Conservation (phyloP, 176 grass and related monocot genomes). For the Leersia perrieri region DNA sequence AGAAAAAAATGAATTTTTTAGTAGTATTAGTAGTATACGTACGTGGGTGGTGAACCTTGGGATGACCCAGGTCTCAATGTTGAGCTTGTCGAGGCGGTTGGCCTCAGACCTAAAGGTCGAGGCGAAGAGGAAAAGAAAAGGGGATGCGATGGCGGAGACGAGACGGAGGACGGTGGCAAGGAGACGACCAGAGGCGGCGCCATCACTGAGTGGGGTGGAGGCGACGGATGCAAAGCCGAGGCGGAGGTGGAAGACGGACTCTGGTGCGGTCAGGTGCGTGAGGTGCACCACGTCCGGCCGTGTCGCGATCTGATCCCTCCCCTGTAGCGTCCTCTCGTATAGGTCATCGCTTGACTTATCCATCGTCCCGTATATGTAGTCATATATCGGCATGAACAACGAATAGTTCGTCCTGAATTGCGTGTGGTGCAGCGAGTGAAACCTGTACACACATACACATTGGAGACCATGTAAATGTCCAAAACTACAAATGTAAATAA, state of each 20-base stretch:
- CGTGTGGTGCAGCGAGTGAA: slow-evolving; percentile 79
- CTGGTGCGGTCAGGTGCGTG: slow-evolving; percentile 56
- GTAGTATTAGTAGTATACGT: not conserved
- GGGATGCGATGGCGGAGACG: not conserved
- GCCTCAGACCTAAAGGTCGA: slow-evolving; percentile 35
- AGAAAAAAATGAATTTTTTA: not conserved
- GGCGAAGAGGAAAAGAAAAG: not conserved
- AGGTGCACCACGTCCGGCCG: slow-evolving; percentile 66
- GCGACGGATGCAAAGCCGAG: slow-evolving; percentile 56
- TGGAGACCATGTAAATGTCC: no score
- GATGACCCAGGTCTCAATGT: slow-evolving; percentile 53
- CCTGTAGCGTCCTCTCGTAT: slow-evolving; percentile 45
- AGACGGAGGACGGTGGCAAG: not conserved
- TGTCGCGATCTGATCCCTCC: not conserved
- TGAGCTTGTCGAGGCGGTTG: slow-evolving; percentile 43
- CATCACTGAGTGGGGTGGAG: slow-evolving; percentile 35
- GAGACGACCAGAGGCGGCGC: not conserved
- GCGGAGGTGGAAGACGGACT: slow-evolving; percentile 44
- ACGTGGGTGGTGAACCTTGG: slow-evolving; percentile 59
- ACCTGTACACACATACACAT: slow-evolving; percentile 10
- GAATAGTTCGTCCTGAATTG: slow-evolving; percentile 78
- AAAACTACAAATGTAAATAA: no score
- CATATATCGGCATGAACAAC: slow-evolving; percentile 74
- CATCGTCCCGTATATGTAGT: slow-evolving; percentile 57
- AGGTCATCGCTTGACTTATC: slow-evolving; percentile 63